Percentiles rank a stretch among this genome's conserved stretches.
Evolutionary conservation across 768 basidiomycete genomes (phyloP).

Genomic region (Strobilomyces echinocephalus): DNA sequence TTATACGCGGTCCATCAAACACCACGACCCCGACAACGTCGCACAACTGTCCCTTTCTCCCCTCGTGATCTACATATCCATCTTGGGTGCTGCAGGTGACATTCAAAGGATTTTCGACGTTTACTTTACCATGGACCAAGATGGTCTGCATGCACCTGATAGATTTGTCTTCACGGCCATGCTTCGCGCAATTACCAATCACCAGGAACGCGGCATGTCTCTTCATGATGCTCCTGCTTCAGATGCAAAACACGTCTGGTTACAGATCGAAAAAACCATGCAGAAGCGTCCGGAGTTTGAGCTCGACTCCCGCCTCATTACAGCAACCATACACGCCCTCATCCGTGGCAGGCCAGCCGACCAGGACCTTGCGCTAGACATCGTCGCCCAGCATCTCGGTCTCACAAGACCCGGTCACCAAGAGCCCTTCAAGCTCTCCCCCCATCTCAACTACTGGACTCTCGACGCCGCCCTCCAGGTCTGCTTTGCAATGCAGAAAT

Average conservation of each 20-base stretch:
- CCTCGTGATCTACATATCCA: conserved; percentile 57
- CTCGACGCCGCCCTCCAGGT: conserved; percentile 52
- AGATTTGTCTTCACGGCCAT: conserved; percentile 61
- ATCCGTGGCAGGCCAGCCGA: conserved; percentile 53
- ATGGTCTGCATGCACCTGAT: conserved; percentile 59
- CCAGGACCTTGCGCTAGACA: conserved; percentile 60
- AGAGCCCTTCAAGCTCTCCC: conserved; percentile 31
- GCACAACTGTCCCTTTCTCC: conserved; percentile 47
- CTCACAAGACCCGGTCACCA: conserved; percentile 46
- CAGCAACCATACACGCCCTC: conserved; percentile 51
- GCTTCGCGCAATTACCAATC: conserved; percentile 44
- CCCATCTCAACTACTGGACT: conserved; percentile 43
- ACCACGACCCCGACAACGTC: conserved; percentile 40
- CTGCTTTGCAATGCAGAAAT: conserved; percentile 48
- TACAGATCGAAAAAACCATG: conserved; percentile 51
- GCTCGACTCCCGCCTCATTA: conserved; percentile 52
- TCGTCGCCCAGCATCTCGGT: conserved; percentile 60
- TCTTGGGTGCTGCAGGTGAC: conserved; percentile 56
- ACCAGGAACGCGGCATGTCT: conserved; percentile 19
- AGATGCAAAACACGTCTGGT: conserved; percentile 72
- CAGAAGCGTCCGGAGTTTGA: conserved; percentile 42
- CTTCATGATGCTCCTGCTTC: conserved; percentile 43
- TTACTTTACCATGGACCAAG: conserved; percentile 61
- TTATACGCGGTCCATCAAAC: conserved; percentile 46
- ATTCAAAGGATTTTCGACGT: conserved; percentile 73